A percentile compares a stretch with the other conserved stretches of the same genome.
These are phyloP conservation scores for sunflower (Helianthus annuus) DNA, from an alignment of 129 eudicot species.

Conservation along the genomic window HanXRQr2.0-SUNRISE NC_035440.2:22915919-22916418, in stretches of 20 bases:
- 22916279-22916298: too few species aligned
- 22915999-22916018: slow-evolving; percentile 72
- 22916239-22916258: slow-evolving; percentile 51
- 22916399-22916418: too few species aligned
- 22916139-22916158: neutral
- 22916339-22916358: too few species aligned
- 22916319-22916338: too few species aligned
- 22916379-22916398: too few species aligned
- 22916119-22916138: slow-evolving; percentile 56
- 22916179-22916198: neutral
- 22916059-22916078: slow-evolving; percentile 71
- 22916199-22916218: neutral
- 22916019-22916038: slow-evolving; percentile 62
- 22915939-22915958: slow-evolving; percentile 55
- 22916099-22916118: slow-evolving; percentile 54
- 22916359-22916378: too few species aligned
- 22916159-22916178: neutral
- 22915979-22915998: slow-evolving; percentile 57
- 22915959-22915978: slow-evolving; percentile 63
- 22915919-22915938: slow-evolving; percentile 65
- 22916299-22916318: too few species aligned
- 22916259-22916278: too few species aligned
- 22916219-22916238: slow-evolving; percentile 57
- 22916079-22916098: slow-evolving; percentile 62
- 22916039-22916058: slow-evolving; percentile 53